phyloP scores from a whole-genome alignment of 2,329 filamentous ascomycete genomes.

The Beauveria brongniartii region DNA sequence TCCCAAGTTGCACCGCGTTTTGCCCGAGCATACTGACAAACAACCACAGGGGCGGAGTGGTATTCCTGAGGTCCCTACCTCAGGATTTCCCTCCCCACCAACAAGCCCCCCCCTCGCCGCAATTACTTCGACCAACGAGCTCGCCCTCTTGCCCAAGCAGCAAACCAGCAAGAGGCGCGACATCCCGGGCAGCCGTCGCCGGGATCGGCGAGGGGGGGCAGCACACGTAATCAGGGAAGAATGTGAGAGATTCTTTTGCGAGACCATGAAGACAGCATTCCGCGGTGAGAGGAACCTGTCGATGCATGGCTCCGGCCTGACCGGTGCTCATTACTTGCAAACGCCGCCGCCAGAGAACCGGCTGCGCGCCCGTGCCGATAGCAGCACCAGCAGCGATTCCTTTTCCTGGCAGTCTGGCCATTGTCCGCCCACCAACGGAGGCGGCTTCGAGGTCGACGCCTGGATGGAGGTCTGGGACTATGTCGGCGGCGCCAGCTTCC shows the following conservation, averaged over 20 bases:
- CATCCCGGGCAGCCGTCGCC: constrained; percentile 30
- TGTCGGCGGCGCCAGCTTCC: constrained; percentile 72
- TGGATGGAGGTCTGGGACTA: constrained; percentile 85
- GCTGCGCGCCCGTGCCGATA: constrained; percentile 27
- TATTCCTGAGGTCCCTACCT: constrained; percentile 87
- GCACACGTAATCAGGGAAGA: constrained; percentile 95
- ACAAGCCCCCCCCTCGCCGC: constrained; percentile 85
- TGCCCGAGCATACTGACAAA: neutral
- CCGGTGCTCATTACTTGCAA: constrained; percentile 55
- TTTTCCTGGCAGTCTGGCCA: constrained; percentile 11
- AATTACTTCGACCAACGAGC: constrained; percentile 59
- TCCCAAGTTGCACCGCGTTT: no score
- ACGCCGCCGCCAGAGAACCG: constrained; percentile 47
- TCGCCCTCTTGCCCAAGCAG: constrained; percentile 54
- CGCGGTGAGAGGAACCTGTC: constrained; percentile 84
- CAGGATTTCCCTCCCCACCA: constrained; percentile 76
- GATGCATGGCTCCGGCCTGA: constrained; percentile 75
- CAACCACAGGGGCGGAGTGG: constrained; percentile 66
- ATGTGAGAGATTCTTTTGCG: constrained; percentile 99
- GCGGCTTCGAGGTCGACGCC: constrained; percentile 39
- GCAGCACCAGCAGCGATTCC: neutral
- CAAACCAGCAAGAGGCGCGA: constrained; percentile 28
- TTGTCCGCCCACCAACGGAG: constrained; percentile 16
- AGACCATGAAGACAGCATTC: constrained; percentile 88
- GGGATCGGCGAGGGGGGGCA: constrained; percentile 74